Base-by-base conservation (phyloP, 2,329 filamentous ascomycete genomes). In the Diplodia scrobiculata region DNA sequence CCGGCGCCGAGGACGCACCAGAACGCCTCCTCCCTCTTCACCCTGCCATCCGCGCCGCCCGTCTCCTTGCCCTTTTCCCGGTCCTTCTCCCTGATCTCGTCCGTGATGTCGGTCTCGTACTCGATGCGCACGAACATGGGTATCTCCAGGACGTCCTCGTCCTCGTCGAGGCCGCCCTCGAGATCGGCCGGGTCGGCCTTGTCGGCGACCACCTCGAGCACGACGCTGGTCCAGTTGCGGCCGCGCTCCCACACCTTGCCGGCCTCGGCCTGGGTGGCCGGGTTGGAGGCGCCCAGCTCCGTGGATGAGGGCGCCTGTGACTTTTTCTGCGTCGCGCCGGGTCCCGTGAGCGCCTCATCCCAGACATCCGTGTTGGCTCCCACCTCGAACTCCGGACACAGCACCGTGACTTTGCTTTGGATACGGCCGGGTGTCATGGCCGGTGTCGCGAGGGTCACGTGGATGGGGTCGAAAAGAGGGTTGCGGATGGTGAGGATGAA, bases 191-290 rank as follows among this genome's bases (percentile, higher is more conserved):
- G 63, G 64, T 77, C 70, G 21, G 68, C 70, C 21, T 71, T 69
- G 70, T 68, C 67, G 73, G 93, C 86, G 0, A 97, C 86, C 14
- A 99, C 89, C 76, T 99, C 95, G 29, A 99, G 83, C 21, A 97
- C 91, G 11, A 99, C 91, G 70, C 89, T 95, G 17, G 95, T 95
- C 91, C 93, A 97, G 76, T 98, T 99, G 41, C 93, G 84, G 0
- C 93, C 94, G 64, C 89, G 86, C 69, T 97, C 93, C 91, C 92
- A 99, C n/a, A 98, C 88, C 79, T 98, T 98, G 63, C 94, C 95
- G 0, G 91, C 91, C 77, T 96, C 92, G 17, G 91, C 86, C 73
- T 87, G 87, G 4, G 50, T 68, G 14, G 66, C 62, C 6, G 59
- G 53, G 13, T 62, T 53, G 14, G 50, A 45, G 32, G 38, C 54